Percentiles rank a stretch among this genome's conserved stretches.
These are phyloP conservation scores for Boechera stricta DNA, from an alignment of 345 rosid genomes.

Conservation along the genomic window DNA sequence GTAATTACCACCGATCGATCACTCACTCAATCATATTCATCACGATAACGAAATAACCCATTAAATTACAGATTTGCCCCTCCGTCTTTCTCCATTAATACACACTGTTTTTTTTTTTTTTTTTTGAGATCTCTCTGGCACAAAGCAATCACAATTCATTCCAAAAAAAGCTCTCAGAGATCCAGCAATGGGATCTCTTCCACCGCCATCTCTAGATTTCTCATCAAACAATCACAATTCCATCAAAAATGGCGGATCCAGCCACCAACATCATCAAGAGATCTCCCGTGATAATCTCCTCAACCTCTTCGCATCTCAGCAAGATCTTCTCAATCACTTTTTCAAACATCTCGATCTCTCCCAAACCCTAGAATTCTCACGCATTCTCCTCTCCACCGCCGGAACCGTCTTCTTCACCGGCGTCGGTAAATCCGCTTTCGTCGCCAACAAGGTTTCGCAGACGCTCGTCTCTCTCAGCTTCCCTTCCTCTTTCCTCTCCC, in stretches of 20 bases:
- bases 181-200: constrained; percentile 43
- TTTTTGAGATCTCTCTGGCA: background rate
- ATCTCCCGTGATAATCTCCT: constrained; percentile 66
- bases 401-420: constrained; percentile 93
- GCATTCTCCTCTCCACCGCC: constrained; percentile 59
- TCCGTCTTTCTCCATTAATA: constrained; percentile 28
- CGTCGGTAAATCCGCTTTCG: constrained; percentile 95
- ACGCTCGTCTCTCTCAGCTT: constrained; percentile 84
- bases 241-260: constrained; percentile 38
- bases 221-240: background rate
- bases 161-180: constrained; percentile 4
- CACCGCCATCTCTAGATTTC: constrained; percentile 37
- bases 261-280: constrained; percentile 13
- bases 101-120: background rate
- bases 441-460: constrained; percentile 90
- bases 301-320: constrained; percentile 86
- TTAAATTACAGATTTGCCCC: constrained; percentile 15
- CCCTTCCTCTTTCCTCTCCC: constrained; percentile 78
- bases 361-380: constrained; percentile 73
- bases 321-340: constrained; percentile 87
- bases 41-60: background rate
- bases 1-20: background rate
- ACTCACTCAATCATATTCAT: background rate
- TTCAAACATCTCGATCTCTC: constrained; percentile 82
- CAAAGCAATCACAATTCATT: constrained; percentile 12